Percentiles rank a stretch among this genome's conserved stretches.
Evolutionary conservation across 1,284 basidiomycete species (phyloP).

Genomic region (Rhodotorula sp.): DNA sequence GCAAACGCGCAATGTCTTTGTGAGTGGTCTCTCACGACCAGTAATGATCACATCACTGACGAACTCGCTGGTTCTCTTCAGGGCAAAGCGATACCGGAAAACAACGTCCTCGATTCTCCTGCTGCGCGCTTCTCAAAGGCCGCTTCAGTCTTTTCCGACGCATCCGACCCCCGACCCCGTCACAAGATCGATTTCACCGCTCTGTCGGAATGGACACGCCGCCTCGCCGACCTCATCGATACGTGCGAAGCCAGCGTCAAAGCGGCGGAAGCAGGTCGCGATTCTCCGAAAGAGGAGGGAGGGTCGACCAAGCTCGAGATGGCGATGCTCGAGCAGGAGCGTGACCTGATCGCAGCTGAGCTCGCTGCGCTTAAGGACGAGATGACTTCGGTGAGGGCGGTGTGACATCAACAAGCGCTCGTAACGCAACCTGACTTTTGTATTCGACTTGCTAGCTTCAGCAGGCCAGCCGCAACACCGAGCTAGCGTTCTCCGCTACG

Average conservation of each 20-base stretch:
- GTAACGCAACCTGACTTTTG: not conserved
- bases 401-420: not conserved
- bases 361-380: slow-evolving; percentile 26
- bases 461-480: not conserved
- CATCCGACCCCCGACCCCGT: not conserved
- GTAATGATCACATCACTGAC: not conserved
- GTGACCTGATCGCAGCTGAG: slow-evolving; percentile 30
- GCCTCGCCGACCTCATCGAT: slow-evolving; percentile 20
- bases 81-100: slow-evolving; percentile 4
- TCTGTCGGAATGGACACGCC: slow-evolving; percentile 26
- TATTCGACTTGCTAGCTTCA: not conserved
- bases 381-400: slow-evolving; percentile 3
- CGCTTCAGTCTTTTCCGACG: not conserved
- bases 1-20: slow-evolving; percentile 34
- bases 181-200: slow-evolving; percentile 15
- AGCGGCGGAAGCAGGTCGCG: not conserved
- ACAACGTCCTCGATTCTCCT: not conserved
- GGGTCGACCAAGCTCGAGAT: slow-evolving; percentile 15
- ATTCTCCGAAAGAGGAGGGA: not conserved
- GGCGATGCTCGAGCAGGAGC: slow-evolving; percentile 31
- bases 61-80: not conserved
- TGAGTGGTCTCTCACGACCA: not conserved
- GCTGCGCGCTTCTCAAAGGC: not conserved
- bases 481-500: not conserved
- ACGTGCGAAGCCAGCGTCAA: slow-evolving; percentile 3